Evolutionary conservation across 345 rosid species (phyloP).

Genomic region (Luvunga scandens): DNA sequence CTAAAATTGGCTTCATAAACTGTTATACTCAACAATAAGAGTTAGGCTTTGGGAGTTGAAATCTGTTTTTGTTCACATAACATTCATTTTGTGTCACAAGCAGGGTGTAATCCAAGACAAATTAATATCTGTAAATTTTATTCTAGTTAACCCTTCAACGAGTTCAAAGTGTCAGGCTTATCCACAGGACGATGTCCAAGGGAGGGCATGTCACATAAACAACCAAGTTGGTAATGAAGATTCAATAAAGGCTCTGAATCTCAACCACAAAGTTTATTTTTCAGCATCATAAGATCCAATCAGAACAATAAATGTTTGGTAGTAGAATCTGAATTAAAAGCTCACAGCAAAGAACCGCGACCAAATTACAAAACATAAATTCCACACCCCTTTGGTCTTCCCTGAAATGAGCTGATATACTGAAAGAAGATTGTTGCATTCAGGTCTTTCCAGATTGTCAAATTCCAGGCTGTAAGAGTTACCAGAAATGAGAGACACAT

Average conservation of each 20-base stretch:
- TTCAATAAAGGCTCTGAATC: not conserved
- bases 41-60: not conserved
- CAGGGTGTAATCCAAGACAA: not conserved
- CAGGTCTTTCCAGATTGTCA: conserved; percentile 91
- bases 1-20: not conserved
- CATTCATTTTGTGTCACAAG: not conserved
- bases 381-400: conserved; percentile 74
- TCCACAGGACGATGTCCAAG: not conserved
- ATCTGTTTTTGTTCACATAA: not conserved
- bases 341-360: not conserved
- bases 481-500: conserved; percentile 14
- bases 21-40: not conserved
- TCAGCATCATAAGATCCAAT: not conserved
- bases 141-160: not conserved
- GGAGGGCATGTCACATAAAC: not conserved
- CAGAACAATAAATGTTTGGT: too few relatives aligned
- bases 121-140: not conserved
- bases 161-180: not conserved
- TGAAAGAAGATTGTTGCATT: conserved; percentile 90
- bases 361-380: conserved; percentile 1
- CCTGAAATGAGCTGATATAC: conserved; percentile 79
- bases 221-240: not conserved
- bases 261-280: not conserved
- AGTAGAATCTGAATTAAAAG: too few relatives aligned
- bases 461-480: conserved; percentile 62